Evolutionary conservation across 805 yeast species (phyloP), one percentile per base, ranked within the genome.

Genomic region (Kluyveromyces aestuarii): DNA sequence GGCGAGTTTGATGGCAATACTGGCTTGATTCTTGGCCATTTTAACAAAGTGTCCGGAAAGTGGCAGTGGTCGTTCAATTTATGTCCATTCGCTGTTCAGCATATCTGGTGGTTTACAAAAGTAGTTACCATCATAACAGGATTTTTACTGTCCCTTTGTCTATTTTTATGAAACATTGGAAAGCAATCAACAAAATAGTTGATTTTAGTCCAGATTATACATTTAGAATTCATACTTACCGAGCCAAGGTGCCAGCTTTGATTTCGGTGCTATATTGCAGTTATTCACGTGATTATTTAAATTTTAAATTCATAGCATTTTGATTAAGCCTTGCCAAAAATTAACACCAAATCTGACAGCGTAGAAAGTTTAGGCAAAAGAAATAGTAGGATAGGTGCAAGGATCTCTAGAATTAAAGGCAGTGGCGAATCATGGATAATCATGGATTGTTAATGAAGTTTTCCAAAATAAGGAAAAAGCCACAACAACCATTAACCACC

Each of bases 41-140:
- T 77, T 62, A 72, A 79, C 57, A 54, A 67, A 13, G 52, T 50
- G 0, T 52, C 64, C 0, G 57, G 65, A 1, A 57, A 60, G 17
- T 84, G 95, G 91, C 75, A 74, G 16, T 90, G 86, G 70, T 68
- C 74, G 27, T 91, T 80, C 68, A 65, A 76, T 6, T 70, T 84
- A 51, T 93, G 99, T 68, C 82, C 89, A 14, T 91, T 91, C 64
- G 75, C 77, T 1, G 78, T 87, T 10, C 97, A 90, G 68, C 97
- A 90, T 63, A 79, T 85, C 47, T 93, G 99, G 99, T 93, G 99
- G 99, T 86, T 77, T 8, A 75, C 95, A 2, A 82, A 86, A 58
- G 74, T 82, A 1, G 56, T 76, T 7, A 62, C 74, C 2, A 49
- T 75, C 1, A 46, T 80, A 10, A 67, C 78, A 0, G 55, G 72